Conservation (phyloP, 495 filamentous ascomycete genomes). For the Pseudomonodictys pantanalensis region DNA sequence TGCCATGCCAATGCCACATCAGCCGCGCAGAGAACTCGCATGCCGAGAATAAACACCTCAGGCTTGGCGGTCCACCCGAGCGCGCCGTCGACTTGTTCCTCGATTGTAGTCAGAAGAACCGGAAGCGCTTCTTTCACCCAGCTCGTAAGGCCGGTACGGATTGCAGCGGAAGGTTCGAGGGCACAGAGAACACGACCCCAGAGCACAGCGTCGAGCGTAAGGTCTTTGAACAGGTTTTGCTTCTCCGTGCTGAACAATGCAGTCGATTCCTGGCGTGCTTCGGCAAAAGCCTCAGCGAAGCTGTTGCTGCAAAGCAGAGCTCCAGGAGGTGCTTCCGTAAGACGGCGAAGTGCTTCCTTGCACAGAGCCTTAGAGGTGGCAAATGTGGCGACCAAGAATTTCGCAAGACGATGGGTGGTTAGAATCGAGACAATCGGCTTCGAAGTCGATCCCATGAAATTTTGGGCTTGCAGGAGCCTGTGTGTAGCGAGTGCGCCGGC, state of each 20-base stretch:
- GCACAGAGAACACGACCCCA: constrained; percentile 57
- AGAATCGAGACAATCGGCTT: constrained; percentile 45
- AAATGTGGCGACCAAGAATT: constrained; percentile 46
- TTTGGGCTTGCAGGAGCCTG: constrained; percentile 37
- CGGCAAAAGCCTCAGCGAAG: constrained; percentile 48
- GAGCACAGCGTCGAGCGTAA: constrained; percentile 62
- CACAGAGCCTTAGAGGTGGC: constrained; percentile 41
- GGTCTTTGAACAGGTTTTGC: constrained; percentile 85
- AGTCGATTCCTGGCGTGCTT: constrained; percentile 59
- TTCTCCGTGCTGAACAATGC: constrained; percentile 84
- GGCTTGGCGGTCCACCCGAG: constrained; percentile 72
- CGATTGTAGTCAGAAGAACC: constrained; percentile 44
- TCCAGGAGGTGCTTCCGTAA: constrained; percentile 16
- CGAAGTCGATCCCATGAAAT: not conserved
- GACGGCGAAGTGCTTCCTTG: constrained; percentile 32
- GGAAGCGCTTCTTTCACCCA: constrained; percentile 62
- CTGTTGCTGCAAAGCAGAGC: constrained; percentile 15
- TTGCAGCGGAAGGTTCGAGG: constrained; percentile 27
- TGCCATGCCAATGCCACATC: constrained; percentile 38
- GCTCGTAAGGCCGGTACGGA: constrained; percentile 37
- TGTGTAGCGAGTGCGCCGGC: constrained; percentile 53
- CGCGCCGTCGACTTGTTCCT: constrained; percentile 56
- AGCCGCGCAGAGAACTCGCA: constrained; percentile 55
- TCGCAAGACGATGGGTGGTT: constrained; percentile 48
- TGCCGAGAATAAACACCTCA: constrained; percentile 65